These are phyloP conservation scores for Grosmannia huntii DNA, from an alignment of 2,329 filamentous ascomycete species.

Conservation along the genomic window DNA sequence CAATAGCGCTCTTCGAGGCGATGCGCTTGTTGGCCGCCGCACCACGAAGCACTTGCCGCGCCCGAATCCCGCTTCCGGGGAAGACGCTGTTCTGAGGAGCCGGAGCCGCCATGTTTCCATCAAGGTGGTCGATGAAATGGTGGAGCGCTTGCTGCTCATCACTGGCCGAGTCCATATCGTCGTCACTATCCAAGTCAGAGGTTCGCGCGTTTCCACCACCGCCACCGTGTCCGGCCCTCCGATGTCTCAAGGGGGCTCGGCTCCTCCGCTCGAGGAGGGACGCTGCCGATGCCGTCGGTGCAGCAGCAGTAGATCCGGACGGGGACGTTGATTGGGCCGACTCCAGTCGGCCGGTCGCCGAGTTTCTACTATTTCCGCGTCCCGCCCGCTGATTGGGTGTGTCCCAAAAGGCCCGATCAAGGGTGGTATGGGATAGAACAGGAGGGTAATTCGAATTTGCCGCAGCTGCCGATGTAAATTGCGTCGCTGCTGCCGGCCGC, in stretches of 20 bases:
- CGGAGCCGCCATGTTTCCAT: background rate
- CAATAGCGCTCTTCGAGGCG: constrained; percentile 33
- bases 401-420: background rate
- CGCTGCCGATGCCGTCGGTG: background rate
- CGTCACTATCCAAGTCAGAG: background rate
- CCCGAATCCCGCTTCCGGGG: constrained; percentile 21
- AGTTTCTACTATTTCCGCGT: background rate
- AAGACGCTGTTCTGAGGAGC: no score
- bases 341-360: background rate
- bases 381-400: background rate
- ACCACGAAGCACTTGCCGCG: constrained; percentile 34
- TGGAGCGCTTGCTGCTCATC: background rate
- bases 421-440: background rate
- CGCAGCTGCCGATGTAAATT: background rate
- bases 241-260: background rate
- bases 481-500: background rate
- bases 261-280: background rate
- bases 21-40: constrained; percentile 29
- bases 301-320: background rate
- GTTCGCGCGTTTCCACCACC: background rate
- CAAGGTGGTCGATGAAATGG: constrained; percentile 1
- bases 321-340: background rate
- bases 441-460: background rate
- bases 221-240: background rate
- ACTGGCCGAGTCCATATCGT: background rate